Conservation (phyloP, 2,329 filamentous ascomycete species). For the Arthroderma sp. region DNA sequence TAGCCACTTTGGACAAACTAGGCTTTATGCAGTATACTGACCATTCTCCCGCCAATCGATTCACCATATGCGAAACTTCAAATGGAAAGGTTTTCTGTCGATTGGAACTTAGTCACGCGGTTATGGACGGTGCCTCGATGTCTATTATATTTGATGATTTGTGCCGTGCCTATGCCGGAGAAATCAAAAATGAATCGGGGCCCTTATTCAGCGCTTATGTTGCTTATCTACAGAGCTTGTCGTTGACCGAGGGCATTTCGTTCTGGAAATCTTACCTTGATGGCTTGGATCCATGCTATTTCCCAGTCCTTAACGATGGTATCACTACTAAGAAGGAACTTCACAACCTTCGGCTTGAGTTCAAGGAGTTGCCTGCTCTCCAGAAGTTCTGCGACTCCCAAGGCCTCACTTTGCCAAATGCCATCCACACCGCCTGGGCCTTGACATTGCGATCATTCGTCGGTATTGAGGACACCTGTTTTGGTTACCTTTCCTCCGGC, state of each 20-base stretch:
- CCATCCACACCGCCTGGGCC: constrained; percentile 61
- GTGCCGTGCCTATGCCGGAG: constrained; percentile 34
- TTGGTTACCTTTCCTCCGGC: constrained; percentile 17
- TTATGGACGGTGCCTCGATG: constrained; percentile 42
- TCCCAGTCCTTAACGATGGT: constrained; percentile 27
- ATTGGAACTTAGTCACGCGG: constrained; percentile 41
- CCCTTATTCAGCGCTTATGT: constrained; percentile 29
- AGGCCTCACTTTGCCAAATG: constrained; percentile 39
- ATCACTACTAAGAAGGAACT: constrained; percentile 18
- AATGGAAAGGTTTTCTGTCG: constrained; percentile 32
- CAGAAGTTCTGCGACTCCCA: constrained; percentile 31
- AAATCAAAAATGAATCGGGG: constrained; percentile 27
- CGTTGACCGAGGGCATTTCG: constrained; percentile 21
- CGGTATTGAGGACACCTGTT: constrained; percentile 52
- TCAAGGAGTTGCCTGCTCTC: constrained; percentile 21
- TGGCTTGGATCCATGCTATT: constrained; percentile 26
- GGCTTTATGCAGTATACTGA: constrained; percentile 19
- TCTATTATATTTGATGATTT: constrained; percentile 39
- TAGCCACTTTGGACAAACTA: constrained; percentile 23
- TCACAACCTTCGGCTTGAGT: constrained; percentile 23
- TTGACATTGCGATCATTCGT: constrained; percentile 49
- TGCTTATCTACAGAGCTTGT: constrained; percentile 20
- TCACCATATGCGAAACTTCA: constrained; percentile 35
- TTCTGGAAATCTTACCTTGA: constrained; percentile 31
- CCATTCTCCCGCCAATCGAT: constrained; percentile 32